Conservation (phyloP, 2,329 filamentous ascomycete species). For the Penicillium sp. region DNA sequence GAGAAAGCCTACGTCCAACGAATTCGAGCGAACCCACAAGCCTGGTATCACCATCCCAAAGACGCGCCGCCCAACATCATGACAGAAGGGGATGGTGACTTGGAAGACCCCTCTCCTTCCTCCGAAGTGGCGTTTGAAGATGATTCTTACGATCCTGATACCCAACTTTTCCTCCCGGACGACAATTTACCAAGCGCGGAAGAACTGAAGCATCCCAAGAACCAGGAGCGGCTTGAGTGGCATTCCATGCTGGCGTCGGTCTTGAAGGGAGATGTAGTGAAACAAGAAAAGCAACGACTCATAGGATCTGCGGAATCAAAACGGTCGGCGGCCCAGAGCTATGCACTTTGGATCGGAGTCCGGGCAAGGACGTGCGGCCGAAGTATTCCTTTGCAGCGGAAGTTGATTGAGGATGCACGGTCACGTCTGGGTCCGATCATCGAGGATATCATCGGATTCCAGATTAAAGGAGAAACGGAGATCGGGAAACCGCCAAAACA, state of each 20-base stretch:
- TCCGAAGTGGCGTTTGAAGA: slow-evolving; percentile 73
- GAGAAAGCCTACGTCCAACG: slow-evolving; percentile 93
- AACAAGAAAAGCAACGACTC: slow-evolving; percentile 92
- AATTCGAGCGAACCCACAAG: slow-evolving; percentile 68
- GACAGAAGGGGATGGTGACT: slow-evolving; percentile 67
- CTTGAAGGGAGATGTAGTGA: slow-evolving; percentile 89
- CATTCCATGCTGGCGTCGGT: slow-evolving; percentile 96
- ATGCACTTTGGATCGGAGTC: slow-evolving; percentile 79
- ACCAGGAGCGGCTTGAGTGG: slow-evolving; percentile 88
- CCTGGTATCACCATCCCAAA: slow-evolving; percentile 55
- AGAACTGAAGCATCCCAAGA: slow-evolving; percentile 78
- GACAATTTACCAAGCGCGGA: slow-evolving; percentile 80
- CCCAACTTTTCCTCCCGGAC: slow-evolving; percentile 84
- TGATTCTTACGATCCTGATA: slow-evolving; percentile 82
- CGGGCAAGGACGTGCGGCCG: slow-evolving; percentile 75
- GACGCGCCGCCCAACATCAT: slow-evolving; percentile 62
- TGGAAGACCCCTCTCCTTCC: slow-evolving; percentile 81
- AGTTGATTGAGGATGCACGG: slow-evolving; percentile 79
- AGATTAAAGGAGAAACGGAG: slow-evolving; percentile 87
- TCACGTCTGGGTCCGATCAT: slow-evolving; percentile 63
- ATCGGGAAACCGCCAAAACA: slow-evolving; percentile 78
- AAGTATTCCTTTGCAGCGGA: slow-evolving; percentile 71
- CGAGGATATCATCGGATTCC: slow-evolving; percentile 83
- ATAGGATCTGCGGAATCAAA: slow-evolving; percentile 72
- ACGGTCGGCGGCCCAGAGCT: slow-evolving; percentile 57